phyloP scores from a whole-genome alignment of 768 basidiomycete species.

The Boletus speciosus region DNA sequence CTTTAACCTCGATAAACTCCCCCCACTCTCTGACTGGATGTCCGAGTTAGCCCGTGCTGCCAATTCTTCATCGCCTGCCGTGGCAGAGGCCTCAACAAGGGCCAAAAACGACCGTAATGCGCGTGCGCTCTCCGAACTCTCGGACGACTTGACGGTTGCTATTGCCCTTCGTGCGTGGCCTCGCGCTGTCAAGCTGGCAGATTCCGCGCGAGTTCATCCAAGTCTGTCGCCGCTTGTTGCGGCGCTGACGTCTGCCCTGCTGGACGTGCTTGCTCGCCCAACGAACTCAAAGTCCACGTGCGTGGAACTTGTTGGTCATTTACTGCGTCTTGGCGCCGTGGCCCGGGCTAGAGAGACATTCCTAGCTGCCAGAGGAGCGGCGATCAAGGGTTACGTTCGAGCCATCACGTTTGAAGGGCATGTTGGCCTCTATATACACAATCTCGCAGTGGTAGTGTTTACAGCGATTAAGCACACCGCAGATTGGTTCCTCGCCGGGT shows the following conservation, averaged over 20 bases:
- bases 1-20: constrained; percentile 39
- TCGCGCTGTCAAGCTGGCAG: constrained; percentile 78
- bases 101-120: constrained; percentile 78
- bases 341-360: constrained; percentile 81
- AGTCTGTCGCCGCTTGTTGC: constrained; percentile 60
- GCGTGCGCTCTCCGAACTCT: constrained; percentile 87
- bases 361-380: constrained; percentile 68
- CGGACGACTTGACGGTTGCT: constrained; percentile 87
- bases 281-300: constrained; percentile 75
- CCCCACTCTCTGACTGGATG: constrained; percentile 76
- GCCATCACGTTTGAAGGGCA: constrained; percentile 90
- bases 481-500: constrained; percentile 96
- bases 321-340: constrained; percentile 72
- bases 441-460: constrained; percentile 86
- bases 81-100: constrained; percentile 50
- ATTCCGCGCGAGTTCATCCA: constrained; percentile 74
- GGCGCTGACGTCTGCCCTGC: constrained; percentile 64
- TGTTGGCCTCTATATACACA: constrained; percentile 78
- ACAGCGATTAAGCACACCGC: constrained; percentile 95
- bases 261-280: constrained; percentile 69
- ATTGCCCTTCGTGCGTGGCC: constrained; percentile 89
- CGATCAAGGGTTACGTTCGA: constrained; percentile 74
- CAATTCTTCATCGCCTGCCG: constrained; percentile 32
- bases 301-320: constrained; percentile 65
- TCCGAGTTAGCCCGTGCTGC: constrained; percentile 58